These are phyloP conservation scores for Fimicolochytrium jonesii DNA, from an alignment of 192 early-diverging fungal genomes.

Conservation along the genomic window DNA sequence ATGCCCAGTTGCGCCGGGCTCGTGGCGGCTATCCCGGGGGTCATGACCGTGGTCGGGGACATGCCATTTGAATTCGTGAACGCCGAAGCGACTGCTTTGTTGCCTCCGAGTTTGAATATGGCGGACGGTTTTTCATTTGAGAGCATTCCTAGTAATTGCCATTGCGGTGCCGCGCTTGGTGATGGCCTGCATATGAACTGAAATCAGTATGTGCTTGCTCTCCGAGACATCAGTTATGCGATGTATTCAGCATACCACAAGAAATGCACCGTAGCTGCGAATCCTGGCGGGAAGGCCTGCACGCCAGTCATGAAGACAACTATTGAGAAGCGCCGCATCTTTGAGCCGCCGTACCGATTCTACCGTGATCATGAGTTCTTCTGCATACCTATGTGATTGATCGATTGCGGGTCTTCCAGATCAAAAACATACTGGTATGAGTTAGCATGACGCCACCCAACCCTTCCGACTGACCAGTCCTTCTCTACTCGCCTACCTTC, in stretches of 20 bases:
- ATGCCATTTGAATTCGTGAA: conserved; percentile 8
- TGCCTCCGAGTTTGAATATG: conserved; percentile 44
- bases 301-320: conserved; percentile 89
- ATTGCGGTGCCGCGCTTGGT: conserved; percentile 24
- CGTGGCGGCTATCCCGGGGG: conserved; percentile 20
- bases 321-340: not conserved
- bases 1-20: conserved; percentile 78
- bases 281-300: conserved; percentile 82
- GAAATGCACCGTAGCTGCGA: conserved; percentile 90
- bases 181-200: conserved; percentile 19
- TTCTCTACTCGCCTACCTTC: conserved; percentile 13
- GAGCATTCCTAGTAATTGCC: conserved; percentile 46
- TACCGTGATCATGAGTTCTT: not conserved
- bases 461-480: too few relatives aligned
- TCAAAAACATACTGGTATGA: conserved; percentile 91
- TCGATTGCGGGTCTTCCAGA: conserved; percentile 72
- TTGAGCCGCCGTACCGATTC: not conserved
- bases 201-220: not conserved
- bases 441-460: conserved; percentile 18
- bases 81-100: conserved; percentile 15
- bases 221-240: not conserved
- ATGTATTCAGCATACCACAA: conserved; percentile 65
- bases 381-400: conserved; percentile 76
- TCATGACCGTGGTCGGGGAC: conserved; percentile 16
- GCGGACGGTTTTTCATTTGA: conserved; percentile 54